phyloP scores from a whole-genome alignment of 1,139 yeast species.

The Lodderomyces theae region DNA sequence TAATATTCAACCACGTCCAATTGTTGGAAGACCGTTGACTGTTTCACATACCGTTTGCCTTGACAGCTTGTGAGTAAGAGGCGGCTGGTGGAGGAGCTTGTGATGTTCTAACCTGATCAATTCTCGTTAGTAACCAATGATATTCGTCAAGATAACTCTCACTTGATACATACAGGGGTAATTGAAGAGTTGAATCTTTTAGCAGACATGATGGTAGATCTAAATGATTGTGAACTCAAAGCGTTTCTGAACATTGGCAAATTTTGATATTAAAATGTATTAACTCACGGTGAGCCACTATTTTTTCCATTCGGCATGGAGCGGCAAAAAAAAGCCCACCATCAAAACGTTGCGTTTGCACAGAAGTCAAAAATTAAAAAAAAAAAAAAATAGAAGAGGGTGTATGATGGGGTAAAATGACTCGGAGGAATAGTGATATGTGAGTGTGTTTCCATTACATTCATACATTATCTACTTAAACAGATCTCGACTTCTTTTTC shows the following conservation, averaged over 20 bases:
- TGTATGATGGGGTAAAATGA: neutral
- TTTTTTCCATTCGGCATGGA: neutral
- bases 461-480: constrained; percentile 2
- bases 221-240: constrained; percentile 21
- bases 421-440: too few species aligned
- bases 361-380: neutral
- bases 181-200: constrained; percentile 32
- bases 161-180: constrained; percentile 40
- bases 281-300: too few species aligned
- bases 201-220: constrained; percentile 23
- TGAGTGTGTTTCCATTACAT: constrained; percentile 4
- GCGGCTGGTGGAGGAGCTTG: constrained; percentile 96
- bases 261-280: too few species aligned
- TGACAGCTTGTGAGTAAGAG: constrained; percentile 89
- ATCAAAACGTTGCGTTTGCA: constrained; percentile 2
- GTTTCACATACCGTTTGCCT: constrained; percentile 62
- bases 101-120: constrained; percentile 57
- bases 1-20: neutral
- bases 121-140: neutral
- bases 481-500: neutral
- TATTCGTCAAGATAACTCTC: too few species aligned
- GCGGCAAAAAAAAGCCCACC: too few species aligned
- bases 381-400: too few species aligned
- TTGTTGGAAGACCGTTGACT: too few species aligned
- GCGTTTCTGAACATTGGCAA: constrained; percentile 8